Evolutionary conservation across 148 eudicot species (phyloP).

Genomic region (Rhododendron williamsianum): DNA sequence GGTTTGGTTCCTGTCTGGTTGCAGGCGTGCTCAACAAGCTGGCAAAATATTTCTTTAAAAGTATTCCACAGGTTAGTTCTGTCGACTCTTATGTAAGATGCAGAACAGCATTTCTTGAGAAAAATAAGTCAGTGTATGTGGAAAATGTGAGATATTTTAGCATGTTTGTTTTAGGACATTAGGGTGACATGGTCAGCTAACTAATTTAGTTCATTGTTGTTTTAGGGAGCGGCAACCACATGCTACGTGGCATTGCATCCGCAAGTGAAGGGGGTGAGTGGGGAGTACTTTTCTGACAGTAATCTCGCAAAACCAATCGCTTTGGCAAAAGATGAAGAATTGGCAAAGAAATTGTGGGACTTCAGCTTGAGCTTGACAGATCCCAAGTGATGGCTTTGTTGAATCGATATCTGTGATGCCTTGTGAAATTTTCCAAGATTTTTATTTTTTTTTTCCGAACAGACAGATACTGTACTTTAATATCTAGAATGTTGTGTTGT

Average conservation of each 20-base stretch:
- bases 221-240: constrained; percentile 62
- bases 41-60: constrained; percentile 57
- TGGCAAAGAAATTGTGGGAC: constrained; percentile 68
- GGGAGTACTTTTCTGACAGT: constrained; percentile 61
- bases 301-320: constrained; percentile 35
- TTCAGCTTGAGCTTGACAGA: constrained; percentile 56
- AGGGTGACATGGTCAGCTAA: background rate
- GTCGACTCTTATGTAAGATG: background rate
- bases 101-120: background rate
- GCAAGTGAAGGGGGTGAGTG: constrained; percentile 32
- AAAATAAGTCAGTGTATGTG: background rate
- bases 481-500: background rate
- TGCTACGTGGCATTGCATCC: background rate
- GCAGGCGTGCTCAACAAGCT: constrained; percentile 7
- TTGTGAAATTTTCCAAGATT: background rate
- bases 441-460: background rate
- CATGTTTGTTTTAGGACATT: background rate
- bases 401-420: background rate
- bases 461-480: no score
- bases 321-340: constrained; percentile 35
- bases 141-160: background rate
- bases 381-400: constrained; percentile 12
- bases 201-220: background rate
- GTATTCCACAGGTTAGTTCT: constrained; percentile 52
- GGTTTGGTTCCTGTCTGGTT: constrained; percentile 8